These are phyloP conservation scores for Axilococcus clingmanii DNA, from an alignment of 139 green algal species.

Conservation along the genomic window DNA sequence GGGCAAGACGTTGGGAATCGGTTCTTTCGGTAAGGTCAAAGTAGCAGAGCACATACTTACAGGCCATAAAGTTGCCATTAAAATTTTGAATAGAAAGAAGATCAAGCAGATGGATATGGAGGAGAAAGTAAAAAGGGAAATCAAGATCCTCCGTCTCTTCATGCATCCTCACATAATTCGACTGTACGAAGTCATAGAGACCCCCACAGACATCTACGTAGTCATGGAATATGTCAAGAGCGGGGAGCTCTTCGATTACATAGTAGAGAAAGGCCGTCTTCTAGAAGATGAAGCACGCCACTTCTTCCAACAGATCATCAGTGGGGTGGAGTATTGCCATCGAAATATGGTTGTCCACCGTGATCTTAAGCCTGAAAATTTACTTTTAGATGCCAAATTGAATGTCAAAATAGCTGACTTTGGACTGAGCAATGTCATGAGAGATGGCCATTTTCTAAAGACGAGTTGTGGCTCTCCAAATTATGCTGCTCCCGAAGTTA, in stretches of 20 bases:
- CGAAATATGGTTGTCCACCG: conserved; percentile 89
- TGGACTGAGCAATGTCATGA: conserved; percentile 97
- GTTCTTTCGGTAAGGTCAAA: conserved; percentile 98
- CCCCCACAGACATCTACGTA: conserved; percentile 93
- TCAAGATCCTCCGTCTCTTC: conserved; percentile 98
- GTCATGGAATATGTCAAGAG: conserved; percentile 98
- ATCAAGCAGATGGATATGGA: conserved; percentile 99
- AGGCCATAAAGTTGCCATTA: conserved; percentile 97
- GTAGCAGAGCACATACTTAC: conserved; percentile 96
- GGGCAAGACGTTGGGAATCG: conserved; percentile 96
- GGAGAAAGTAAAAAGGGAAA: conserved; percentile 91
- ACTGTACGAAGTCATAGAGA: conserved; percentile 98
- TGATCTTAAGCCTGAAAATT: conserved; percentile 96
- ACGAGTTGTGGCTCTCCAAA: conserved; percentile 95
- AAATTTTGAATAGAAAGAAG: conserved; percentile 98
- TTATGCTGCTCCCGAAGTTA: conserved; percentile 98
- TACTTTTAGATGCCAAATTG: conserved; percentile 83
- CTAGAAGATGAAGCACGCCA: conserved; percentile 92
- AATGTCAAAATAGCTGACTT: conserved; percentile 97
- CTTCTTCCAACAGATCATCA: conserved; percentile 99
- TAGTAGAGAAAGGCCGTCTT: conserved; percentile 97
- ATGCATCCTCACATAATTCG: conserved; percentile 99
- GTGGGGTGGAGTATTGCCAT: conserved; percentile 95
- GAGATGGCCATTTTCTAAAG: conserved; percentile 98
- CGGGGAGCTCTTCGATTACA: conserved; percentile 99